Evolutionary conservation across 2,329 filamentous ascomycete species (phyloP).

Genomic region (Fusarium sp.): DNA sequence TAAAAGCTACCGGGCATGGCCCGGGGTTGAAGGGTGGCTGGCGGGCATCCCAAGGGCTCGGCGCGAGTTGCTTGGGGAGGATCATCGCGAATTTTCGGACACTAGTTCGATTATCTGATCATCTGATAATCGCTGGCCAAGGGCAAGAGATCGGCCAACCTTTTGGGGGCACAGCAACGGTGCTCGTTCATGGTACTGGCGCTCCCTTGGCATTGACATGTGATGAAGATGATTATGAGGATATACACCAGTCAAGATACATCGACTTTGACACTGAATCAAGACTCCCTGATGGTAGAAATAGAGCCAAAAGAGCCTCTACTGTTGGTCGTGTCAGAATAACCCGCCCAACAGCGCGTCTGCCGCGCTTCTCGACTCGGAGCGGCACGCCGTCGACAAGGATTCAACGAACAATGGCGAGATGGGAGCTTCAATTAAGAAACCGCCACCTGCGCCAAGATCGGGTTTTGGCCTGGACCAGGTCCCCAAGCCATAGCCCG

Average conservation of each 20-base stretch:
- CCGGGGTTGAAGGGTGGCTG: background rate
- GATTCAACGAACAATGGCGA: background rate
- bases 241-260: background rate
- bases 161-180: conserved; percentile 7
- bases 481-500: background rate
- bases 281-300: background rate
- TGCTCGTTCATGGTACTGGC: background rate
- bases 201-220: background rate
- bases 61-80: background rate
- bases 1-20: background rate
- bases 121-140: conserved; percentile 19
- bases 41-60: conserved; percentile 5
- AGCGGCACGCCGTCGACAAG: background rate
- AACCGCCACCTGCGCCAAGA: background rate
- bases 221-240: background rate
- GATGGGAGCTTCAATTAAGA: background rate
- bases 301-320: background rate
- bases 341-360: background rate
- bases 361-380: conserved; percentile 2
- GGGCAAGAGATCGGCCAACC: conserved; percentile 1
- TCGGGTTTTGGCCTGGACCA: background rate
- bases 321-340: background rate
- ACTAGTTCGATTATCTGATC: conserved; percentile 21
- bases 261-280: background rate
- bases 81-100: conserved; percentile 2